Evolutionary conservation across 352 stramenopile genomes (phyloP), one percentile per base, ranked within the genome.

Genomic region (Globisporangium radiosum): DNA sequence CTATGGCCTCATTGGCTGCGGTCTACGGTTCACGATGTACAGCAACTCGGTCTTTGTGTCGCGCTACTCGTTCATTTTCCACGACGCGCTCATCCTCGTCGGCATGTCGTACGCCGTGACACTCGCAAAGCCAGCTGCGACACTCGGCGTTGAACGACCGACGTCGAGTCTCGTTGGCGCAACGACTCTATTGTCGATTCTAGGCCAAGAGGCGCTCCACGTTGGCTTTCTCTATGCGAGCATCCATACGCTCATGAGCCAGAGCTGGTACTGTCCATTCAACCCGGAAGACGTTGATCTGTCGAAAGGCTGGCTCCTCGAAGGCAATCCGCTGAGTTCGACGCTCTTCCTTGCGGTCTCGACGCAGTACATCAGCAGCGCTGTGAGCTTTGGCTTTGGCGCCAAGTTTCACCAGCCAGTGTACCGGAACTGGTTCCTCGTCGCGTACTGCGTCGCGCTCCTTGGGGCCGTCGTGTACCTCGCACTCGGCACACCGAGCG

Each of bases 1-100:
- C 62, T 96, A 97, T 65, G 88, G 88, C 19, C 64, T 95, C 71
- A 75, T 95, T 37, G 66, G 75, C 15, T 83, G 69, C 36, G 71
- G 78, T 7, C 64, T 90, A 36, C 76, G 90, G 8, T 69, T 93
- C 52, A 74, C 78, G 39, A 72, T 75, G 70, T 91, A 86, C 56
- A 90, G 81, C 52, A 76, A 94, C 58, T 65, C 56, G 4, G 71
- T 95, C n/a, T 87, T 76, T 19, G 62, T 95, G 52, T 75, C 78
- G 3, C 64, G 90, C 59, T 93, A 75, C 73, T 75, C 67, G 51
- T 96, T 83, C 76, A 79, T 92, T 25, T 73, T 85, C 47, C 66
- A 55, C 40, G 81, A 91, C 62, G 85, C 80, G 0, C 66, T 94
- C 48, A 78, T 72, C 43, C 60, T 89, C 7, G 74, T 93, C 8